Conservation (phyloP, 2,329 filamentous ascomycete species). For the Aureobasidium sp. region DNA sequence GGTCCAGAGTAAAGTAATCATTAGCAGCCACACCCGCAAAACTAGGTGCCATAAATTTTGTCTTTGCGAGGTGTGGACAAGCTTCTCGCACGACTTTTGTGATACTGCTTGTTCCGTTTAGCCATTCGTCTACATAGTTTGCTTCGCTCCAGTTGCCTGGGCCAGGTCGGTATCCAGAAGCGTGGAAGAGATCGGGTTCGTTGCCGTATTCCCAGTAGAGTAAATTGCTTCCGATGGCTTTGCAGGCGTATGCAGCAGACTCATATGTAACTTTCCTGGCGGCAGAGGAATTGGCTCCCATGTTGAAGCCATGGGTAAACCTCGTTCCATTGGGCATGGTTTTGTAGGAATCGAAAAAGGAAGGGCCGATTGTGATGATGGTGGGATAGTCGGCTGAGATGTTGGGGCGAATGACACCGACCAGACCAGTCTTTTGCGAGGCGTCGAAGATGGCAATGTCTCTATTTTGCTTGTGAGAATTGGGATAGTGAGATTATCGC, state of each 20-base stretch:
- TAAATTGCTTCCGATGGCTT: constrained; percentile 46
- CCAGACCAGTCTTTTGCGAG: constrained; percentile 43
- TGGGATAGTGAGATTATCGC: too few species aligned
- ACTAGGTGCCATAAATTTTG: constrained; percentile 52
- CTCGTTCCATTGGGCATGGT: constrained; percentile 48
- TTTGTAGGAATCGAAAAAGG: constrained; percentile 56
- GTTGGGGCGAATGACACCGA: constrained; percentile 46
- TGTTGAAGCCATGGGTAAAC: constrained; percentile 57
- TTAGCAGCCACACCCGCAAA: constrained; percentile 47
- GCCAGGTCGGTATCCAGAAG: constrained; percentile 48
- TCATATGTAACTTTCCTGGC: constrained; percentile 48
- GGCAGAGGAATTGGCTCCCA: constrained; percentile 45
- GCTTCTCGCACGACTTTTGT: constrained; percentile 37
- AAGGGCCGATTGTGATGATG: constrained; percentile 53
- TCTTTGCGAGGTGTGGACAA: constrained; percentile 47
- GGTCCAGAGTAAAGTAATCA: constrained; percentile 34
- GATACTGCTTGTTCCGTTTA: constrained; percentile 48
- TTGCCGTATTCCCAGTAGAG: constrained; percentile 59
- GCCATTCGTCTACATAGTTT: constrained; percentile 52
- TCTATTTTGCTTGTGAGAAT: constrained; percentile 19
- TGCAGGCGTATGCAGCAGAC: constrained; percentile 52
- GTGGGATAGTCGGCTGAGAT: constrained; percentile 54
- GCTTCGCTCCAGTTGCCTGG: constrained; percentile 48
- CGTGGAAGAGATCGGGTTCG: constrained; percentile 55
- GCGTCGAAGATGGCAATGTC: constrained; percentile 57